Conservation (phyloP, 306 rosid species). For the Sicyos baderoa region DNA sequence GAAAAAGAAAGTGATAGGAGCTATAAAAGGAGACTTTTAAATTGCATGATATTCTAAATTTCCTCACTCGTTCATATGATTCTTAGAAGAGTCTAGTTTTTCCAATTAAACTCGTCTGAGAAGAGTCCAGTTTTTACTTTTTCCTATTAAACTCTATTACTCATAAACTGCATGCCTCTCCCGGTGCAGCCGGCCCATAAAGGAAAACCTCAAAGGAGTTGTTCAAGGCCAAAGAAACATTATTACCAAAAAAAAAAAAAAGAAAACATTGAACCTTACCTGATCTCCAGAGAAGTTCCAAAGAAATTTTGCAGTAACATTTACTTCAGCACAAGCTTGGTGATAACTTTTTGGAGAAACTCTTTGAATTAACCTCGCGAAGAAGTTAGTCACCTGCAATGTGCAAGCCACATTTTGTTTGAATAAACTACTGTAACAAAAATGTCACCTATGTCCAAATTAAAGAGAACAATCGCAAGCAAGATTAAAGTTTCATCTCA, state of each 20-base stretch:
- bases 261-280: conserved; percentile 31
- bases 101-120: not conserved
- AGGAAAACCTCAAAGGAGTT: not conserved
- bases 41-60: not conserved
- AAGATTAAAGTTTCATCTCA: conserved; percentile 22
- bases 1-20: no score
- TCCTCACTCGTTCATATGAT: not conserved
- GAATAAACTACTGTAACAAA: not conserved
- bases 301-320: conserved; percentile 73
- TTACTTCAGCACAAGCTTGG: conserved; percentile 80
- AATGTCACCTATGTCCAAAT: not conserved
- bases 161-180: not conserved
- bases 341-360: conserved; percentile 97
- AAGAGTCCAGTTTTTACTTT: no score
- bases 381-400: conserved; percentile 64
- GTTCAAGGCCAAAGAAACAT: not conserved
- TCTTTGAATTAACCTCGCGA: conserved; percentile 81
- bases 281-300: conserved; percentile 90
- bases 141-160: not conserved
- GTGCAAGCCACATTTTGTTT: conserved; percentile 23
- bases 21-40: not conserved
- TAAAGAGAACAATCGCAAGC: not conserved
- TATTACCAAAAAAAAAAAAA: not conserved
- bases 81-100: no score
- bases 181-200: no score